phyloP scores from a whole-genome alignment of 2,329 filamentous ascomycete species.

The Ceratocystis colombiana region DNA sequence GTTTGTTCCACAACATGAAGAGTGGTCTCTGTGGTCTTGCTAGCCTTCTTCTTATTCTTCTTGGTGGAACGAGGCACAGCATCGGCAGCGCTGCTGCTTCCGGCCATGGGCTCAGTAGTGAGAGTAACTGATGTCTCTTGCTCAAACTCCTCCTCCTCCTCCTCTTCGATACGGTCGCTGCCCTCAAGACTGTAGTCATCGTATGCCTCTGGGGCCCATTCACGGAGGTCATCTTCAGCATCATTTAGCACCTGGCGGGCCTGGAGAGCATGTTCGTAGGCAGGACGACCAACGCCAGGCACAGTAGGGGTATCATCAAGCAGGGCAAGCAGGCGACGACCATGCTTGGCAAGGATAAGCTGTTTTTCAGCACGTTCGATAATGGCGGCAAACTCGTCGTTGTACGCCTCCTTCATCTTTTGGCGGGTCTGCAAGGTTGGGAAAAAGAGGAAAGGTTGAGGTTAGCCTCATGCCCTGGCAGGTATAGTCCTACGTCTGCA shows the following conservation, averaged over 20 bases:
- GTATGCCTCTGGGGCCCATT: slow-evolving; percentile 51
- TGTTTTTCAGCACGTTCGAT: slow-evolving; percentile 98
- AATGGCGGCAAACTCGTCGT: slow-evolving; percentile 74
- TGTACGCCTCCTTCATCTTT: slow-evolving; percentile 92
- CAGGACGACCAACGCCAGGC: slow-evolving; percentile 65
- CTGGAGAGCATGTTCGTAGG: slow-evolving; percentile 55
- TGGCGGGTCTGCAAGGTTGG: slow-evolving; percentile 60
- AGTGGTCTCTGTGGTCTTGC: slow-evolving; percentile 12
- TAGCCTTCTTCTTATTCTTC: slow-evolving; percentile 20
- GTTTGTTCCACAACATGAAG: slow-evolving; percentile 17
- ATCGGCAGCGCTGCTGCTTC: not conserved
- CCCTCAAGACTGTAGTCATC: slow-evolving; percentile 25
- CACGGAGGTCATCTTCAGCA: slow-evolving; percentile 75
- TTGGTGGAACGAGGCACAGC: slow-evolving; percentile 16
- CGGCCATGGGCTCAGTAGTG: slow-evolving; percentile 5
- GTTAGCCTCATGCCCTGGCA: not conserved
- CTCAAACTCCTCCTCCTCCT: slow-evolving; percentile 20
- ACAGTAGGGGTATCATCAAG: slow-evolving; percentile 85
- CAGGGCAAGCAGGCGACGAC: slow-evolving; percentile 69
- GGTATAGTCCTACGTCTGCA: not conserved
- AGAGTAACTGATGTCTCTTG: slow-evolving; percentile 19
- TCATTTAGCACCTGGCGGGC: slow-evolving; percentile 84
- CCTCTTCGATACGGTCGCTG: slow-evolving; percentile 23
- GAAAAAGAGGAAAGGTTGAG: not conserved
- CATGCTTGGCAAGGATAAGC: slow-evolving; percentile 83